Evolutionary conservation across 2,329 filamentous ascomycete genomes (phyloP).

Genomic region (Knufia fluminis): DNA sequence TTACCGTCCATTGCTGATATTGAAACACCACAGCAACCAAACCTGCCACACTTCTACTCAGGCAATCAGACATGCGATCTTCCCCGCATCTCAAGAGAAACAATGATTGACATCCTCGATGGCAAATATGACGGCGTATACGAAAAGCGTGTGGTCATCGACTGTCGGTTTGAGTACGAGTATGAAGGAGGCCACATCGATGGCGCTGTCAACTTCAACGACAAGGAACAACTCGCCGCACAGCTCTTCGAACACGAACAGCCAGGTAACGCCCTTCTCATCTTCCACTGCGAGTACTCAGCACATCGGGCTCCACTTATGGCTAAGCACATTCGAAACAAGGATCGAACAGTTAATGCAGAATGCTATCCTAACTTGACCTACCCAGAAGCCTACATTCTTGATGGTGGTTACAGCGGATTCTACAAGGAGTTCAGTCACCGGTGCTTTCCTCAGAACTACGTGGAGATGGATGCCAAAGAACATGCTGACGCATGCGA

Average conservation of each 20-base stretch:
- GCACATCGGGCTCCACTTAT: slow-evolving; percentile 92
- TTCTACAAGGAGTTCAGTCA: slow-evolving; percentile 74
- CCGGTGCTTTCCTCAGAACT: slow-evolving; percentile 87
- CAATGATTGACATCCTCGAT: slow-evolving; percentile 77
- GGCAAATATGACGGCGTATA: slow-evolving; percentile 69
- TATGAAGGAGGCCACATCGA: slow-evolving; percentile 94
- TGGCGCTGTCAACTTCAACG: slow-evolving; percentile 89
- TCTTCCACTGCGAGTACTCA: slow-evolving; percentile 98
- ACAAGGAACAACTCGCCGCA: slow-evolving; percentile 76
- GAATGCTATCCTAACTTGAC: slow-evolving; percentile 79
- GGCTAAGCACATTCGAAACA: slow-evolving; percentile 83
- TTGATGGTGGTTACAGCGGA: slow-evolving; percentile 89
- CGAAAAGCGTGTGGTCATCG: slow-evolving; percentile 76
- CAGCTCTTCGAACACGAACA: slow-evolving; percentile 64
- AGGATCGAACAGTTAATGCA: slow-evolving; percentile 76
- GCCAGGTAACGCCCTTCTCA: slow-evolving; percentile 64
- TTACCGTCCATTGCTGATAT: slow-evolving; percentile 74
- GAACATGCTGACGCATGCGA: slow-evolving; percentile 90
- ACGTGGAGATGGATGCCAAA: slow-evolving; percentile 91
- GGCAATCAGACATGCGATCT: slow-evolving; percentile 77
- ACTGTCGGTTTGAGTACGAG: slow-evolving; percentile 98
- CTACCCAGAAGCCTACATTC: slow-evolving; percentile 96
- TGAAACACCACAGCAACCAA: slow-evolving; percentile 53
- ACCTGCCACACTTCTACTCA: slow-evolving; percentile 73
- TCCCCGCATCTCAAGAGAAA: slow-evolving; percentile 73